Evolutionary conservation across 192 early-diverging fungal genomes (phyloP), one percentile per base, ranked within the genome.

Genomic region (Mycoemilia scoparia): DNA sequence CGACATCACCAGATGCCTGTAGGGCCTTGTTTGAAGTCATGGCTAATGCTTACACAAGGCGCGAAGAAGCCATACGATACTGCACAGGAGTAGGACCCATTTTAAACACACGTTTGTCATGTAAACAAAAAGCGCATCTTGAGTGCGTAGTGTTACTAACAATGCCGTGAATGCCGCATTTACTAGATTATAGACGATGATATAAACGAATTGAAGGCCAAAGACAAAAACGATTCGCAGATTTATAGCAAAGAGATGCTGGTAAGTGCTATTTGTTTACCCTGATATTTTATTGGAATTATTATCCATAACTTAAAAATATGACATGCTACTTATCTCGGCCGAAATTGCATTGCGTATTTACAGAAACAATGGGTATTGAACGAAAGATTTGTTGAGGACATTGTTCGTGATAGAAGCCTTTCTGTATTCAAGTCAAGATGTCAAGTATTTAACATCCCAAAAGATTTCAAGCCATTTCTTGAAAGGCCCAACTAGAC

Each of bases 301-400:
- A 5, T 10, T 21, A 14, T 13, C 10, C 14, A 2, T n/a, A 10
- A 21, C n/a, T 16, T 14, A 2, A 3, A 6, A 24, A 32, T 8
- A 21, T 17, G 33, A 26, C 22, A 18, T 12, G 4, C 24, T 46
- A 36, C 14, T 14, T 41, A 13, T 17, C 10, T 2, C 38, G 1
- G 16, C 21, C 21, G 43, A 3, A 15, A 12, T 19, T 7, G 26
- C 29, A 7, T 38, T 47, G 13, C 7, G 8, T 21, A 39, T 48
- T 22, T 43, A 26, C 66, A 84, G 69, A 58, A 74, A 17, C 69
- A 70, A 40, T 76, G 74, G 54, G 56, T 80, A 21, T 43, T 53
- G 15, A 79, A 73, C 28, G 80, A 84, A 44, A 55, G 48, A 7
- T 54, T 56, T 6, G 77, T 84, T 0, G 80, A 84, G 39, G 67